Percentiles rank a stretch among this genome's conserved stretches.
Evolutionary conservation across 305 asterid species (phyloP).

Genomic region (Fraxinus latifolia): DNA sequence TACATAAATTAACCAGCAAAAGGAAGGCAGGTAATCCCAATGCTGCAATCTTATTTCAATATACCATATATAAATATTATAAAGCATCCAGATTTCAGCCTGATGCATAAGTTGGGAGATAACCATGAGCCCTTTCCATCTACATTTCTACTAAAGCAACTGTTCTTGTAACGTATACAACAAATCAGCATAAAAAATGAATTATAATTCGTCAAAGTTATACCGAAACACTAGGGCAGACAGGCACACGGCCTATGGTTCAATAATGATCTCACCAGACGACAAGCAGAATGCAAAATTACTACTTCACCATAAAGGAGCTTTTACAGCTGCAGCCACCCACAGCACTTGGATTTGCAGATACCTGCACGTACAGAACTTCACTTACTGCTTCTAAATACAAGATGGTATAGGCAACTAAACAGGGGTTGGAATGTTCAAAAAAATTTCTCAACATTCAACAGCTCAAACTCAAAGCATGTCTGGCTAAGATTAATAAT

Average conservation of each 20-base stretch:
- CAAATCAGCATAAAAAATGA: background rate
- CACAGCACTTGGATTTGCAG: conserved; percentile 80
- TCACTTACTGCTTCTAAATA: background rate
- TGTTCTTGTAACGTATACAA: background rate
- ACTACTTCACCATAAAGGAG: conserved; percentile 64
- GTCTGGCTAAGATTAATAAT: background rate
- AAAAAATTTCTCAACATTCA: background rate
- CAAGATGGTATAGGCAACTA: background rate
- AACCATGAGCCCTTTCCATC: background rate
- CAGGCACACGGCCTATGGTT: background rate
- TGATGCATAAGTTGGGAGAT: background rate
- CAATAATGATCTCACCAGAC: background rate
- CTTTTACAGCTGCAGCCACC: conserved; percentile 95
- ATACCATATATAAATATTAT: background rate
- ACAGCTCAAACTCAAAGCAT: background rate
- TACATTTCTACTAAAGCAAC: background rate
- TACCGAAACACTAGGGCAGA: background rate
- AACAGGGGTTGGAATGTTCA: background rate
- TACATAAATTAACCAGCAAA: background rate
- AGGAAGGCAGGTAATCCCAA: background rate
- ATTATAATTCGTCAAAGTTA: background rate
- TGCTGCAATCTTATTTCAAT: background rate
- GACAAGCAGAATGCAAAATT: background rate
- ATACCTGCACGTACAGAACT: conserved; percentile 49
- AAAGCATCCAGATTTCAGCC: background rate